These are phyloP conservation scores for Spathaspora gorwiae DNA, from an alignment of 805 yeast species.

Conservation along the genomic window DNA sequence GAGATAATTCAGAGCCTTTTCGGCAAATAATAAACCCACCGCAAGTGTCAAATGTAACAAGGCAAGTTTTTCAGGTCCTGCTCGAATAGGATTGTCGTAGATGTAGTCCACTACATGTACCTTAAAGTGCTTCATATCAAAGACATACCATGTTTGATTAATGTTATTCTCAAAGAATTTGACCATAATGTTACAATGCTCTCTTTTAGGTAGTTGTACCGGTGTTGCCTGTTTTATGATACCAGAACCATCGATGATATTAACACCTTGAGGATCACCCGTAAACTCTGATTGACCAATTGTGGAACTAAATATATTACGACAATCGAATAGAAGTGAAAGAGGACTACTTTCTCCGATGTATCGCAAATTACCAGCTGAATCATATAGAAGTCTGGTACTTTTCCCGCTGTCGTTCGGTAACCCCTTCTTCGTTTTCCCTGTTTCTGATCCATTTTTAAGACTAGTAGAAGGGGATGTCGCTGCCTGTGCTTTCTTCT, in stretches of 20 bases:
- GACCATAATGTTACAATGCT: constrained; percentile 7
- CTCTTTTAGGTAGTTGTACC: constrained; percentile 8
- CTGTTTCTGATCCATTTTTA: background rate
- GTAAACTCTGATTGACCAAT: constrained; percentile 33
- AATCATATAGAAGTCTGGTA: constrained; percentile 28
- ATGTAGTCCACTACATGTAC: constrained; percentile 20
- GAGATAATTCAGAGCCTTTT: constrained; percentile 20
- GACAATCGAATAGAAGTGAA: constrained; percentile 34
- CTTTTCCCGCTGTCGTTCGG: constrained; percentile 13
- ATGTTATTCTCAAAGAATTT: constrained; percentile 31
- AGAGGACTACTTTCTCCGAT: constrained; percentile 40
- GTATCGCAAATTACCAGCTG: constrained; percentile 31
- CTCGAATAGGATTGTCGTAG: constrained; percentile 24
- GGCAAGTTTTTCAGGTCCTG: constrained; percentile 21
- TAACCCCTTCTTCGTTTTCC: constrained; percentile 3
- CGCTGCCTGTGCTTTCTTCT: background rate
- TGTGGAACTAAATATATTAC: constrained; percentile 27
- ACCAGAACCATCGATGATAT: constrained; percentile 32
- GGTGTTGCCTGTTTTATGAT: constrained; percentile 13
- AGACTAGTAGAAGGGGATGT: background rate
- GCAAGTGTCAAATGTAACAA: constrained; percentile 35
- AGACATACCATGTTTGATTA: constrained; percentile 34
- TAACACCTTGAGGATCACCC: constrained; percentile 31
- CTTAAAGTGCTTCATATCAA: constrained; percentile 28
- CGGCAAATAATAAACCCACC: constrained; percentile 35